Conservation (phyloP, 2,329 filamentous ascomycete species). For the Cercospora nicotianae region DNA sequence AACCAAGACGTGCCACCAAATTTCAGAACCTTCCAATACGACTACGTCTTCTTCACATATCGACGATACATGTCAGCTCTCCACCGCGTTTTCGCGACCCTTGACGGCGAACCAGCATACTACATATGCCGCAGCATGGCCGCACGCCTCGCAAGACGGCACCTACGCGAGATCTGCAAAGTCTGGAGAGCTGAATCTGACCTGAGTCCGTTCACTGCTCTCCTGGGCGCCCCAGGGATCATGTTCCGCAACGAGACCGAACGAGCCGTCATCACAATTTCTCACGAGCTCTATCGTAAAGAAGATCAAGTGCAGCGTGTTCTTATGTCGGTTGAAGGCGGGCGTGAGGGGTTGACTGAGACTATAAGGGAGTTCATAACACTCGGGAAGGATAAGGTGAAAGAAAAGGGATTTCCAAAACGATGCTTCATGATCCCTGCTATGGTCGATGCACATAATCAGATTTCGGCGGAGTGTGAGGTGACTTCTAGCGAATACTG, state of each 20-base stretch:
- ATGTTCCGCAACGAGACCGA: conserved; percentile 19
- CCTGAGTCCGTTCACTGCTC: conserved; percentile 9
- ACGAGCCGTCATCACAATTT: conserved; percentile 16
- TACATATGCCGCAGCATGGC: conserved; percentile 19
- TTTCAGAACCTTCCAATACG: conserved; percentile 17
- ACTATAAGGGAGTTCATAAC: conserved; percentile 3
- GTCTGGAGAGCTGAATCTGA: background rate
- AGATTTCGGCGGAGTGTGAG: conserved; percentile 3
- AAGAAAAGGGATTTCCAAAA: conserved; percentile 6
- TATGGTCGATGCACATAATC: conserved; percentile 22
- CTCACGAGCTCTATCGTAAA: conserved; percentile 16
- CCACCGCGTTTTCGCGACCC: conserved; percentile 17
- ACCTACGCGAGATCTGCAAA: conserved; percentile 12
- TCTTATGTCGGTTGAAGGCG: conserved; percentile 10
- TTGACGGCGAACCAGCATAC: conserved; percentile 16
- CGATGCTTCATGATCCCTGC: conserved; percentile 17
- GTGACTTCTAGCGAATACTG: conserved; percentile 9
- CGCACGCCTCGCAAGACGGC: conserved; percentile 13
- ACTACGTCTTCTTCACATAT: conserved; percentile 21
- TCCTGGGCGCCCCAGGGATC: conserved; percentile 10
- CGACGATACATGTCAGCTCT: conserved; percentile 14
- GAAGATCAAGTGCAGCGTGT: conserved; percentile 14
- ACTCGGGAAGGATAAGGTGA: conserved; percentile 6
- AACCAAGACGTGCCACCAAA: background rate
- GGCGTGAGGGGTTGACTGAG: background rate